Evolutionary conservation across 2,329 filamentous ascomycete genomes (phyloP).

Genomic region (Onygenales sp.): DNA sequence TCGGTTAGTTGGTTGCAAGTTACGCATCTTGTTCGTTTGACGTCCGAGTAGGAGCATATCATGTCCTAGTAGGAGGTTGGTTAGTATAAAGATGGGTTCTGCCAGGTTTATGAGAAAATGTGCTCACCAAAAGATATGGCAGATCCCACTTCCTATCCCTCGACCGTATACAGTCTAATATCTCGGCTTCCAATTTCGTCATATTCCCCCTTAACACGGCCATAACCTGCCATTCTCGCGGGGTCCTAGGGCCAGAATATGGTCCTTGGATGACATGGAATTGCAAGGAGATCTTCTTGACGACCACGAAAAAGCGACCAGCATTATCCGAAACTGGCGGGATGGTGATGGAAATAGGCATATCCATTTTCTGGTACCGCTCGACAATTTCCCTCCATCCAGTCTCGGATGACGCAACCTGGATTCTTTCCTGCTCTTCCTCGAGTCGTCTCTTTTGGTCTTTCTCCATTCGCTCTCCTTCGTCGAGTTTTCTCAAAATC

Average conservation of each 20-base stretch:
- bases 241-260: slow-evolving; percentile 8
- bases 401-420: slow-evolving; percentile 19
- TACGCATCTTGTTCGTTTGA: slow-evolving; percentile 29
- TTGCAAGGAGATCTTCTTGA: slow-evolving; percentile 24
- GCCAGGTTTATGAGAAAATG: slow-evolving; percentile 4
- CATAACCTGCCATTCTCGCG: slow-evolving; percentile 25
- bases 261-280: slow-evolving; percentile 23
- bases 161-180: slow-evolving; percentile 26
- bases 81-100: neutral
- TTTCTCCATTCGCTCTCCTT: slow-evolving; percentile 19
- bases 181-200: slow-evolving; percentile 25
- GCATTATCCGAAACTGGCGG: slow-evolving; percentile 17
- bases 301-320: slow-evolving; percentile 15
- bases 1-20: slow-evolving; percentile 31
- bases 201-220: slow-evolving; percentile 13
- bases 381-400: slow-evolving; percentile 27
- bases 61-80: slow-evolving; percentile 24
- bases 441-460: slow-evolving; percentile 17
- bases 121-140: slow-evolving; percentile 27
- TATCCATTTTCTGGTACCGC: slow-evolving; percentile 17
- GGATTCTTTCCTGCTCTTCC: slow-evolving; percentile 22
- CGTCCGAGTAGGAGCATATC: slow-evolving; percentile 31
- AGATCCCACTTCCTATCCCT: slow-evolving; percentile 31
- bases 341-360: slow-evolving; percentile 18
- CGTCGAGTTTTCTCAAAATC: slow-evolving; percentile 22